These are phyloP conservation scores for Mrakia blollopis DNA, from an alignment of 768 basidiomycete genomes.

Conservation along the genomic window DNA sequence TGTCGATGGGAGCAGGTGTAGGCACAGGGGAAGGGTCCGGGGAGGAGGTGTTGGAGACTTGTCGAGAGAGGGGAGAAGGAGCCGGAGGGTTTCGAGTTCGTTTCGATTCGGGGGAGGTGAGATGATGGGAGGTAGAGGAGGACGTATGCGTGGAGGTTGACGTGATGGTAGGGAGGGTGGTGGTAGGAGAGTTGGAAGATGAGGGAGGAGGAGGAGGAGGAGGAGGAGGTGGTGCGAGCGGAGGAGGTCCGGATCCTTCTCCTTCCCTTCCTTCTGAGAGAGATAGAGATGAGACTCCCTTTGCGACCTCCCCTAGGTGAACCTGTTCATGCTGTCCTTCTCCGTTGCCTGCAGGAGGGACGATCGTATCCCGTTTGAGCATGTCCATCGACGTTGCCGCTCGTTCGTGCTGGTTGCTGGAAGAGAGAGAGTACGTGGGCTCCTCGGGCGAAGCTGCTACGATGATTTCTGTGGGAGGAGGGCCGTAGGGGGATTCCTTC, in stretches of 20 bases:
- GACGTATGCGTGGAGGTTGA: background rate
- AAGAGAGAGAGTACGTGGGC: background rate
- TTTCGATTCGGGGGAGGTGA: slow-evolving; percentile 3
- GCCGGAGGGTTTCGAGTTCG: background rate
- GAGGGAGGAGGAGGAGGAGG: no score
- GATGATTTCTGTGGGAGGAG: background rate
- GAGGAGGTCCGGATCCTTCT: background rate
- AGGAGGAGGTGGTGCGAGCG: slow-evolving; percentile 6
- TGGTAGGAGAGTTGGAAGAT: slow-evolving; percentile 1
- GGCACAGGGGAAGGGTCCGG: background rate
- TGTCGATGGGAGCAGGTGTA: background rate
- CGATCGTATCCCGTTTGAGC: background rate
- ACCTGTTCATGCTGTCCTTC: background rate
- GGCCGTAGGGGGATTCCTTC: background rate
- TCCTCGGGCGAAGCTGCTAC: slow-evolving; percentile 1
- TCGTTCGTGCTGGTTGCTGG: background rate
- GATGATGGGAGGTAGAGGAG: background rate
- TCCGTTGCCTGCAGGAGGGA: background rate
- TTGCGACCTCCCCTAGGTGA: no score
- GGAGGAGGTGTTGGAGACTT: background rate
- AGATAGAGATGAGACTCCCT: no score
- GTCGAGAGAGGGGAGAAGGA: slow-evolving; percentile 4
- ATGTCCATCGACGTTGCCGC: background rate
- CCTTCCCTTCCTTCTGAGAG: no score
- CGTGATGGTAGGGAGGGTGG: background rate